phyloP scores from a whole-genome alignment of 2,329 filamentous ascomycete species.

The Penicillium sp. region DNA sequence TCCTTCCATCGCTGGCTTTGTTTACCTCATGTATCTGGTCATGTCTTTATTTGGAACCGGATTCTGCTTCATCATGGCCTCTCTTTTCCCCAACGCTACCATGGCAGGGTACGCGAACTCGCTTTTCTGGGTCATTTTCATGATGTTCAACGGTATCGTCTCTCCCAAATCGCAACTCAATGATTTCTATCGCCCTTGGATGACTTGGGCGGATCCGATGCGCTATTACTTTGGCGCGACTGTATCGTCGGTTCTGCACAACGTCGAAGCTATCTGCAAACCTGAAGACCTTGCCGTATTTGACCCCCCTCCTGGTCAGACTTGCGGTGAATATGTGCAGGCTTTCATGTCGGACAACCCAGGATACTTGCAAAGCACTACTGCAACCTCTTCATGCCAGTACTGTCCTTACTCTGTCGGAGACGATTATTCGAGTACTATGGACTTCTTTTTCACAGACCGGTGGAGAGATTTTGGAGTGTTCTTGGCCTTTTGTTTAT shows the following conservation, averaged over 20 bases:
- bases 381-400: too few relatives aligned
- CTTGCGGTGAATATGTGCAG: background rate
- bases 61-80: background rate
- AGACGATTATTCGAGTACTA: too few relatives aligned
- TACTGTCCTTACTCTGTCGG: too few relatives aligned
- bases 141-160: slow-evolving; percentile 3
- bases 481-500: too few relatives aligned
- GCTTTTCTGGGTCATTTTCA: slow-evolving; percentile 6
- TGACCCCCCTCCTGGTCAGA: slow-evolving; percentile 5
- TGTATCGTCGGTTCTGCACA: slow-evolving; percentile 1
- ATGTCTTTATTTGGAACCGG: slow-evolving; percentile 3
- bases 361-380: too few relatives aligned
- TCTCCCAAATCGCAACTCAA: slow-evolving; percentile 3
- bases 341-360: too few relatives aligned
- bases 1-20: slow-evolving; percentile 3
- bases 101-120: slow-evolving; percentile 14
- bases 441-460: too few relatives aligned
- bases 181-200: slow-evolving; percentile 9
- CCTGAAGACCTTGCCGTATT: background rate
- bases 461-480: too few relatives aligned
- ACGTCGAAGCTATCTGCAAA: background rate
- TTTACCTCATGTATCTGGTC: slow-evolving; percentile 8
- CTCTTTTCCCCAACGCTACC: slow-evolving; percentile 6
- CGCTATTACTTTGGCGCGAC: slow-evolving; percentile 7
- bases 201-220: slow-evolving; percentile 11